These are phyloP conservation scores for Acacia crassicarpa DNA, from an alignment of 306 rosid genomes.

Conservation along the genomic window DNA sequence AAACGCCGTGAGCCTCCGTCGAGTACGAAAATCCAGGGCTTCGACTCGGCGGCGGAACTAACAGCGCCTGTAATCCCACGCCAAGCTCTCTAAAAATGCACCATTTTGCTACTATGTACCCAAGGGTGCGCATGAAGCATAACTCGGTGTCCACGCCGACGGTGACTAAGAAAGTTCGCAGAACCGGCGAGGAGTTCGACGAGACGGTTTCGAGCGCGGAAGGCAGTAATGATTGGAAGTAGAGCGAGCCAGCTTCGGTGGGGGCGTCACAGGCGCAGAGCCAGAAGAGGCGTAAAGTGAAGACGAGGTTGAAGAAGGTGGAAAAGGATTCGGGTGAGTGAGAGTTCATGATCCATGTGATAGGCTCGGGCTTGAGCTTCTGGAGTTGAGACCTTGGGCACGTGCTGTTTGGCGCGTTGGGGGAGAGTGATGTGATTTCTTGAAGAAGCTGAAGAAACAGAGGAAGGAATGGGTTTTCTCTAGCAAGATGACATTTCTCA, in stretches of 20 bases:
- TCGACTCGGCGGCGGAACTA: conserved; percentile 27
- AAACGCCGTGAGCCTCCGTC: conserved; percentile 70
- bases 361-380: conserved; percentile 71
- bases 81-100: conserved; percentile 54
- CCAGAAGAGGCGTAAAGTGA: conserved; percentile 83
- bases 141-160: conserved; percentile 80
- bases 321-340: conserved; percentile 86
- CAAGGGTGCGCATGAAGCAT: conserved; percentile 86
- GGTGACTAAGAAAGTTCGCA: conserved; percentile 63
- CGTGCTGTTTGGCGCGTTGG: conserved; percentile 63
- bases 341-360: conserved; percentile 86
- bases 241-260: conserved; percentile 71
- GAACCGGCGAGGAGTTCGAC: conserved; percentile 43
- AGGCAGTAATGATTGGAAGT: conserved; percentile 59
- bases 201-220: conserved; percentile 50
- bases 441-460: conserved; percentile 80
- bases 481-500: conserved; percentile 58
- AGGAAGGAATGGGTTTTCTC: conserved; percentile 78
- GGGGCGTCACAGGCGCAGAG: conserved; percentile 80
- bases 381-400: conserved; percentile 89
- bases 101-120: conserved; percentile 79
- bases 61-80: conserved; percentile 55
- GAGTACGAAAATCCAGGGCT: conserved; percentile 65
- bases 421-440: conserved; percentile 77
- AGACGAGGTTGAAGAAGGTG: conserved; percentile 68